phyloP scores from a whole-genome alignment of 129 eudicot genomes.

The Kitagawia praeruptora region DNA sequence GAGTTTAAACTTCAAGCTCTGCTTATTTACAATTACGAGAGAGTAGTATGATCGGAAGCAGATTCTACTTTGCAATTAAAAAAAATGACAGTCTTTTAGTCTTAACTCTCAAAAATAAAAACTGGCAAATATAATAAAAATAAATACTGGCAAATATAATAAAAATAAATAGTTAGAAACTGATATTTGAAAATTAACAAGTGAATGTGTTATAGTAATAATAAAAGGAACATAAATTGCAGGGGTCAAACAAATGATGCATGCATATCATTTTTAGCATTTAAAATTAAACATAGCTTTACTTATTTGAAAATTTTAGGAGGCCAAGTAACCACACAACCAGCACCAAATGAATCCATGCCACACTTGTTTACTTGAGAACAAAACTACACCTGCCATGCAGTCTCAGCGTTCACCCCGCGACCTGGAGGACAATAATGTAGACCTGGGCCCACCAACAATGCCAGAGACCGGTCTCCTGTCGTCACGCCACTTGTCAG shows the following conservation, averaged over 20 bases:
- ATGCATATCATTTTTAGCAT: neutral
- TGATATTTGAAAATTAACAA: neutral
- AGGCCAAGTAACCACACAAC: neutral
- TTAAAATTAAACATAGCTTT: neutral
- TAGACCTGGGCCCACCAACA: slow-evolving; percentile 4
- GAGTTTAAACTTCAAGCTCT: neutral
- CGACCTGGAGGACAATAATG: neutral
- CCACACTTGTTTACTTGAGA: neutral
- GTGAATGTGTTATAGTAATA: neutral
- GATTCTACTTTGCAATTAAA: no score
- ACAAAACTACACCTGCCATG: neutral
- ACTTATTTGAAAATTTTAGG: neutral
- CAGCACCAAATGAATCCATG: neutral
- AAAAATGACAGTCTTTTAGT: no score
- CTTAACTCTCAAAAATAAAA: neutral
- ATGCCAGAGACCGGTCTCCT: neutral
- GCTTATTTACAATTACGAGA: neutral
- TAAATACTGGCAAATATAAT: neutral
- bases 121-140: no score
- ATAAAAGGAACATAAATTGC: neutral
- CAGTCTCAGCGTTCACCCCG: slow-evolving; percentile 7
- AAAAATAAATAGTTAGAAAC: neutral
- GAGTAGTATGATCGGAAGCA: neutral
- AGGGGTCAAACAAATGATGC: neutral
- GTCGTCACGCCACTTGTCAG: slow-evolving; percentile 1